Base-by-base conservation (phyloP, 345 rosid genomes). In the Linum usitatissimum region DNA sequence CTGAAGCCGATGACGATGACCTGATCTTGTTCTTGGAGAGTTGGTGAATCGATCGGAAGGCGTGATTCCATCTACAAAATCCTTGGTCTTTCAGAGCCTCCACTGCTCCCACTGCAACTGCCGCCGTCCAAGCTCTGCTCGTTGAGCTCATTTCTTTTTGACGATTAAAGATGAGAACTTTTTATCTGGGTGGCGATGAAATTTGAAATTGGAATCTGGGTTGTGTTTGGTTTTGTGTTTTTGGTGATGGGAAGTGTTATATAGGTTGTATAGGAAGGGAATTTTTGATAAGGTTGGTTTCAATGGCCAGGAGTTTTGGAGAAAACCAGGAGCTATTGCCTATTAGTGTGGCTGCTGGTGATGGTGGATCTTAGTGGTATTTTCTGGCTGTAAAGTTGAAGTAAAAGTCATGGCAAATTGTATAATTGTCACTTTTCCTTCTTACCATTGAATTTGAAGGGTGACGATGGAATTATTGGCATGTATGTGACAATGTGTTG, bases 41-140 rank as follows among this genome's bases (percentile, higher is more conserved):
- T 30, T 59, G 62, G 30, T 59, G 40, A 5, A 21, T 14, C 23
- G 62, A 23, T 9, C 62, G 30, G 19, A 59, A 13, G 30, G 62
- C 62, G 36, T 59, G 30, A 30, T 59, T 59, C 62, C 62, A 59
- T 59, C 40, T 28, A n/a, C 62, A 59, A 17, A 59, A 30, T 6
- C 62, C 62, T n/a, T 59, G 62, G n/a, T 59, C 62, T 30, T 59
- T 59, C 18, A 59, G 17, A 20, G 42, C 62, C 62, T 59, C 42
- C 18, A 59, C 62, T 36, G 36, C 62, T 23, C 39, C 62, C 17
- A 59, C 40, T 17, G 38, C n/a, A 14, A 36, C 19, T 59, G 62
- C 39, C 8, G 51, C 13, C 51, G 10, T 45, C 51, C 51, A 45
- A 6, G 51, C 51, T 45, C 51, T 45, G 51, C 51, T 10, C 3